Conservation (phyloP, 495 filamentous ascomycete genomes). For the Corynascus novoguineensis region DNA sequence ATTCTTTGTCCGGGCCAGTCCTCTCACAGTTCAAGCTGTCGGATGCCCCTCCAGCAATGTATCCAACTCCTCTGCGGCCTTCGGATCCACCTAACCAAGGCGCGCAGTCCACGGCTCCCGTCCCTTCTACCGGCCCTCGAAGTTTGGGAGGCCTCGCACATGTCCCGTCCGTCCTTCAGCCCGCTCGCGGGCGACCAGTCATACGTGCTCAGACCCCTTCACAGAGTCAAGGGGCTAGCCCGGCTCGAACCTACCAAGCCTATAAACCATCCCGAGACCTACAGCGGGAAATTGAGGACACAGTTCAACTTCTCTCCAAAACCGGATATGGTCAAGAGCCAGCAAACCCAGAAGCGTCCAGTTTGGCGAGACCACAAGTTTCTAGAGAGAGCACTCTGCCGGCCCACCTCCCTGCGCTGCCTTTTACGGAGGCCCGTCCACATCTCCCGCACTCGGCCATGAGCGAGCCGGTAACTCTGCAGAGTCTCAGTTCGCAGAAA, state of each 20-base stretch:
- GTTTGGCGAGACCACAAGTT: slow-evolving; percentile 7
- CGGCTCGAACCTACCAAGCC: slow-evolving; percentile 12
- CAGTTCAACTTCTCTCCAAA: slow-evolving; percentile 17
- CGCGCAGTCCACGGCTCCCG: slow-evolving; percentile 10
- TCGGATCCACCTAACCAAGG: slow-evolving; percentile 1
- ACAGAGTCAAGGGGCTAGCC: slow-evolving; percentile 11
- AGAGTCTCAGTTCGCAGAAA: slow-evolving; percentile 2
- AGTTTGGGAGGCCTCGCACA: slow-evolving; percentile 13
- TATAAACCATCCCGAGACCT: slow-evolving; percentile 20
- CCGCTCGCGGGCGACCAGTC: slow-evolving; percentile 26
- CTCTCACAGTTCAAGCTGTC: slow-evolving; percentile 5
- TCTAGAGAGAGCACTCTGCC: slow-evolving; percentile 29
- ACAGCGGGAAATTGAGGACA: slow-evolving; percentile 16
- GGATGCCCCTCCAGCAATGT: slow-evolving; percentile 14
- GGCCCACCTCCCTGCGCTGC: slow-evolving; percentile 24
- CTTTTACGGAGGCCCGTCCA: slow-evolving; percentile 23
- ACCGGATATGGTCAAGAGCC: slow-evolving; percentile 7
- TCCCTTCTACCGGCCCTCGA: not conserved
- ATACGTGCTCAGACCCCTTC: slow-evolving; percentile 12
- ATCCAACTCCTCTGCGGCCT: slow-evolving; percentile 12
- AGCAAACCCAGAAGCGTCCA: not conserved
- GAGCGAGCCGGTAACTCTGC: slow-evolving; percentile 8
- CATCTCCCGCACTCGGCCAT: slow-evolving; percentile 9
- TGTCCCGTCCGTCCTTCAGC: slow-evolving; percentile 34
- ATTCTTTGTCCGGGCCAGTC: slow-evolving; percentile 9